Percentiles rank a stretch among this genome's conserved stretches.
Conservation (phyloP, 441 rosid genomes). For the Codiaeum variegatum region DNA sequence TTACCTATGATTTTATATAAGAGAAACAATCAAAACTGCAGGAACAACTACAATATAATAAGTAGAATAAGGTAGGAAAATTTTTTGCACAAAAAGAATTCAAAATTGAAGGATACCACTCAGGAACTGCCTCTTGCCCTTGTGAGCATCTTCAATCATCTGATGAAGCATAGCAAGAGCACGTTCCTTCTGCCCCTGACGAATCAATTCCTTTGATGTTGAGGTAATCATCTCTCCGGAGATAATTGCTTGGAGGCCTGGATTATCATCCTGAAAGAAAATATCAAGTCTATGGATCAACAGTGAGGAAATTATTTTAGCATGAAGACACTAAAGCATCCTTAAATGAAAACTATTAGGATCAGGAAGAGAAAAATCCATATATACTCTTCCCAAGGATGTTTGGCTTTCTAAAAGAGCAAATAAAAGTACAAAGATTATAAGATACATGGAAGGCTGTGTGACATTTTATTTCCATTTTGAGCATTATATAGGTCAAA, state of each 20-base stretch:
- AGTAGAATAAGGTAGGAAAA: slow-evolving; percentile 1
- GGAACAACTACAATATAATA: slow-evolving; percentile 19
- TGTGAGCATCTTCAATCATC: slow-evolving; percentile 99
- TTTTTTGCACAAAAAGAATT: slow-evolving; percentile 19
- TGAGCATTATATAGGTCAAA: not conserved
- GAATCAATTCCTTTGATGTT: slow-evolving; percentile 64
- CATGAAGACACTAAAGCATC: not conserved
- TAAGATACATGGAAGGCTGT: not conserved
- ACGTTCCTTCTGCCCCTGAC: slow-evolving; percentile 87
- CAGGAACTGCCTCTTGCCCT: slow-evolving; percentile 94
- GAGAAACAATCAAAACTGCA: slow-evolving; percentile 28
- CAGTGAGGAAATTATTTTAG: not conserved
- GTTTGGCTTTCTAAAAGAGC: not conserved
- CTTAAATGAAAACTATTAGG: slow-evolving; percentile 2
- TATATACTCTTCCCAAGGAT: not conserved
- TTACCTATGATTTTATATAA: slow-evolving; percentile 56
- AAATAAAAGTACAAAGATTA: not conserved
- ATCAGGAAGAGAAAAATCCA: slow-evolving; percentile 8
- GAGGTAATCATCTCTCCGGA: slow-evolving; percentile 59
- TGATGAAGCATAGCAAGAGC: slow-evolving; percentile 90
- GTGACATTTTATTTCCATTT: not conserved
- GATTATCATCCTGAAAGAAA: slow-evolving; percentile 61
- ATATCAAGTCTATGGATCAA: slow-evolving; percentile 18
- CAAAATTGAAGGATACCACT: slow-evolving; percentile 56
- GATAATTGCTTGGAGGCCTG: slow-evolving; percentile 62